A percentile compares a stretch with the other conserved stretches of the same genome.
These are phyloP conservation scores for Podospora pseudopauciseta DNA, from an alignment of 495 filamentous ascomycete genomes.

Conservation along the genomic window DNA sequence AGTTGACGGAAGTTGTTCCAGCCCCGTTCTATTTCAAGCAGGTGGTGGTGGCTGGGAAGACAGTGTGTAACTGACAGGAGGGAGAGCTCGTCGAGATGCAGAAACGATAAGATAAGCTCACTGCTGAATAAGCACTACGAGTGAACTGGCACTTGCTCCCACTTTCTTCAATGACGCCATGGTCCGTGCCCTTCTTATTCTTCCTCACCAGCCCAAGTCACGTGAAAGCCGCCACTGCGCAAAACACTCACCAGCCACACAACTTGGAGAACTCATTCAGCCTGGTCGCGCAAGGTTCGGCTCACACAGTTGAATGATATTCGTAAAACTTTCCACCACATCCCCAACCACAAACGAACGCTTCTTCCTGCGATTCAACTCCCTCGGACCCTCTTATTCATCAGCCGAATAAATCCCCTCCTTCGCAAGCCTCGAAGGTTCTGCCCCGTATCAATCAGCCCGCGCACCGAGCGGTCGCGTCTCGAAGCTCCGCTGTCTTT, in stretches of 20 bases:
- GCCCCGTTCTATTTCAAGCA: too few species aligned
- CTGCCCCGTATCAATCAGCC: background rate
- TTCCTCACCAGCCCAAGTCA: background rate
- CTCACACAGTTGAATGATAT: conserved; percentile 16
- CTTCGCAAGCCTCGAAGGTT: background rate
- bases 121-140: background rate
- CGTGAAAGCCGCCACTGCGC: background rate
- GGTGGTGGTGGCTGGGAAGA: too few species aligned
- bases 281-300: conserved; percentile 13
- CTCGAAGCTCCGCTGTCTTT: background rate
- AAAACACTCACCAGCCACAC: conserved; percentile 15
- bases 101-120: background rate
- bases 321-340: conserved; percentile 14
- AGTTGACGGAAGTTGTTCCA: too few species aligned
- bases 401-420: background rate
- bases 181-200: background rate
- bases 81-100: background rate
- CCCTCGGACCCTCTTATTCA: background rate
- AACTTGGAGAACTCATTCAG: conserved; percentile 3
- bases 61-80: too few species aligned
- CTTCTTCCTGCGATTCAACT: conserved; percentile 1
- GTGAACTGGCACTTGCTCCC: background rate
- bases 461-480: background rate
- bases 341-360: background rate
- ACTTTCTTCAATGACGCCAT: background rate